phyloP scores from a whole-genome alignment of 2,329 filamentous ascomycete genomes.

The Microsporum audouinii region DNA sequence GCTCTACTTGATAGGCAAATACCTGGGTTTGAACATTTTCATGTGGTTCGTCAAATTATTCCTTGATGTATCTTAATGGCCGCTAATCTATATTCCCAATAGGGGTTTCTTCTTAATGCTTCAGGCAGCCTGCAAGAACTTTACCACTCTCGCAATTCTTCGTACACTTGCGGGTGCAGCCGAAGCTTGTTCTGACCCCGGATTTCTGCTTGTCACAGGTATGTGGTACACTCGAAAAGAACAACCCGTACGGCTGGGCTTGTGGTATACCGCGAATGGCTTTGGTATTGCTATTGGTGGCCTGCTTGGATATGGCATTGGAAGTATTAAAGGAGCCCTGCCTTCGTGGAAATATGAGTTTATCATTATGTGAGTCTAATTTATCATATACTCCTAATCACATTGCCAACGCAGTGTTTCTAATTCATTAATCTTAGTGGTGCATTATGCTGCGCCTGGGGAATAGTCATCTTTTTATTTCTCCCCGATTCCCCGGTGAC shows the following conservation, averaged over 20 bases:
- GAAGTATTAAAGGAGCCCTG: conserved; percentile 46
- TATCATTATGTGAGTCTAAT: conserved; percentile 42
- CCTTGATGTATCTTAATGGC: not conserved
- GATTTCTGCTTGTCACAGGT: conserved; percentile 52
- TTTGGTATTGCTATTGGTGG: conserved; percentile 49
- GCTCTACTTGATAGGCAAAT: conserved; percentile 30
- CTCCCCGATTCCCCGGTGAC: conserved; percentile 49
- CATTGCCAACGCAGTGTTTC: not conserved
- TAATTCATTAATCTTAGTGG: conserved; percentile 21
- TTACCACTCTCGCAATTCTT: conserved; percentile 44
- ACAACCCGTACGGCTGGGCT: conserved; percentile 49
- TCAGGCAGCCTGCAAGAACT: conserved; percentile 45
- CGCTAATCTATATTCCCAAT: not conserved
- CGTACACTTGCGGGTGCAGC: conserved; percentile 47
- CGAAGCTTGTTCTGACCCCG: conserved; percentile 48
- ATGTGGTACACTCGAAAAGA: conserved; percentile 56
- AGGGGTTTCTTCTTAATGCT: conserved; percentile 42
- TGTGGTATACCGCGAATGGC: conserved; percentile 51
- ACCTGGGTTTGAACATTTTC: conserved; percentile 48
- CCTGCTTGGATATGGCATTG: conserved; percentile 48
- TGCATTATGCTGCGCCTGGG: conserved; percentile 48
- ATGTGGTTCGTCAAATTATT: conserved; percentile 33
- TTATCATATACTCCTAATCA: not conserved
- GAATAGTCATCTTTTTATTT: conserved; percentile 45
- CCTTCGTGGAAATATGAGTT: conserved; percentile 58